A percentile compares a stretch with the other conserved stretches of the same genome.
Conservation (phyloP, 306 rosid genomes). For the Alnus rubra region DNA sequence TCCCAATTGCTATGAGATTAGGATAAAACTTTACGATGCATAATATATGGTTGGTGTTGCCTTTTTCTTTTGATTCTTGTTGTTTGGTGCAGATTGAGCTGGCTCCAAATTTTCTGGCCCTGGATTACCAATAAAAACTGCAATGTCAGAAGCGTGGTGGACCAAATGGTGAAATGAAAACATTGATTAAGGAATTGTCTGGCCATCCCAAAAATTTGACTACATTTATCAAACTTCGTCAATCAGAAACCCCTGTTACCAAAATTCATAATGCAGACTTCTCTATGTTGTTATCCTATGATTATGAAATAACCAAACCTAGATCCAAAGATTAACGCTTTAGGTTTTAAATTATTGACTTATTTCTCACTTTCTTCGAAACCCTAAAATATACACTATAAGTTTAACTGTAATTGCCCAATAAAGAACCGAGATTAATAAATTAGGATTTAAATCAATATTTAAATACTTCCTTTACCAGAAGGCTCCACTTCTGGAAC, state of each 20-base stretch:
- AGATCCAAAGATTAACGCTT: not conserved
- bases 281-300: not conserved
- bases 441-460: not conserved
- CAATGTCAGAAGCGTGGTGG: not conserved
- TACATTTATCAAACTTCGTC: not conserved
- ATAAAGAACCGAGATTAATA: too few species aligned
- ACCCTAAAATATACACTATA: not conserved
- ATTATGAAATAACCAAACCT: not conserved
- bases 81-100: slow-evolving; percentile 37
- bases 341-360: not conserved
- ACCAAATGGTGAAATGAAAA: not conserved
- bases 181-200: not conserved
- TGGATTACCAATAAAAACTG: slow-evolving; percentile 23
- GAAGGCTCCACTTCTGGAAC: slow-evolving; percentile 55
- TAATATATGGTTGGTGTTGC: slow-evolving; percentile 70
- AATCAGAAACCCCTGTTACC: not conserved
- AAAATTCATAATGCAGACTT: not conserved
- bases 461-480: slow-evolving; percentile 29
- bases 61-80: slow-evolving; percentile 62
- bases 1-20: not conserved
- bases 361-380: slow-evolving; percentile 1
- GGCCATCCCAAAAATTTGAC: not conserved
- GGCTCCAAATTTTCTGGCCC: slow-evolving; percentile 45
- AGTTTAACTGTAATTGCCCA: not conserved
- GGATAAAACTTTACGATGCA: slow-evolving; percentile 64